Conservation (phyloP, 1,284 basidiomycete species). For the Inonotus obliquus region DNA sequence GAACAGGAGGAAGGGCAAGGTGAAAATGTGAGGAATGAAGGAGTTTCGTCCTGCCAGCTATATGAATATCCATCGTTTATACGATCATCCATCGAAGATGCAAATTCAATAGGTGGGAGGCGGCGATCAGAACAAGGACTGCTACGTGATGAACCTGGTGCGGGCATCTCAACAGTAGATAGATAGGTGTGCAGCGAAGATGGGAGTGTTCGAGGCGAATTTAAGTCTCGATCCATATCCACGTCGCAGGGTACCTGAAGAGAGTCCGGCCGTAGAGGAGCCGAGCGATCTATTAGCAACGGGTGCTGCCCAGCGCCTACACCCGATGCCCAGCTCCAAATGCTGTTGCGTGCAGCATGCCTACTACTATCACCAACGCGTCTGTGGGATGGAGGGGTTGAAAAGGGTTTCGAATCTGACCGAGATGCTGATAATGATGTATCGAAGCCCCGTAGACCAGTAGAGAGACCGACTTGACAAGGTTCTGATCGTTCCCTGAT, state of each 20-base stretch:
- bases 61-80: not conserved
- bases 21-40: not conserved
- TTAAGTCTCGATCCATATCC: conserved; percentile 1
- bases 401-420: not conserved
- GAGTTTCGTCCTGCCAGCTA: conserved; percentile 2
- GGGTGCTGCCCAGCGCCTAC: conserved; percentile 4
- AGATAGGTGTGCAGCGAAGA: not conserved
- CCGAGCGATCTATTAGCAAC: conserved; percentile 8
- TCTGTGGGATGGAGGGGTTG: not conserved
- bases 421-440: not conserved
- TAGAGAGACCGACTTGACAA: not conserved
- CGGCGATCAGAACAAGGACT: not conserved
- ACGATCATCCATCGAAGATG: conserved; percentile 3
- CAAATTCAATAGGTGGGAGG: not conserved
- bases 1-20: not conserved
- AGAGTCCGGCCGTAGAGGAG: conserved; percentile 1
- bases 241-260: conserved; percentile 8
- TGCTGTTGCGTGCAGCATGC: not conserved
- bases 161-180: not conserved
- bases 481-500: not conserved
- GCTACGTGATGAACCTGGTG: conserved; percentile 2
- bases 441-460: not conserved
- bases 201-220: not conserved
- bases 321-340: conserved; percentile 7
- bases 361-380: not conserved